A percentile compares a stretch with the other conserved stretches of the same genome.
Evolutionary conservation across 768 basidiomycete genomes (phyloP).

Genomic region (Auricularia sp.): DNA sequence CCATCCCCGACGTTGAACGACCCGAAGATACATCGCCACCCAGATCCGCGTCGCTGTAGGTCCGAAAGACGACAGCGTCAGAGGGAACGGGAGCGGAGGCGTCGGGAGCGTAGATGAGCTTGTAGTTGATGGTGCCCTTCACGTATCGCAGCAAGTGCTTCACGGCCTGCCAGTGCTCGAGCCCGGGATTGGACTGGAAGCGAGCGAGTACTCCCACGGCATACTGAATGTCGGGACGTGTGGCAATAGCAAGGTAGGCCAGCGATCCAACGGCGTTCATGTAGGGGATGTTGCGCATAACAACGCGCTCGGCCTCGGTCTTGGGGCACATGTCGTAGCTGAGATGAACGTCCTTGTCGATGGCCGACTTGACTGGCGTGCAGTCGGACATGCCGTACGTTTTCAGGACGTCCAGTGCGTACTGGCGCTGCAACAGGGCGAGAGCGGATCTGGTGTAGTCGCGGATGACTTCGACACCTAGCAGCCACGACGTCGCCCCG

Average conservation of each 20-base stretch:
- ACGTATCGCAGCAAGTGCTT: not conserved
- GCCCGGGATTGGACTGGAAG: constrained; percentile 2
- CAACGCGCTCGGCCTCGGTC: not conserved
- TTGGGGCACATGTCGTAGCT: constrained; percentile 9
- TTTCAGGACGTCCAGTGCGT: constrained; percentile 7
- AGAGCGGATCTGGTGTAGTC: not conserved
- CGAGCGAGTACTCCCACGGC: constrained; percentile 16
- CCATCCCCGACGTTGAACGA: constrained; percentile 5
- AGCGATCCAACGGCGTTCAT: constrained; percentile 13
- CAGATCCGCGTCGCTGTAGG: constrained; percentile 1
- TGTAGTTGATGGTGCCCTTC: not conserved
- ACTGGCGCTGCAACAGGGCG: constrained; percentile 7
- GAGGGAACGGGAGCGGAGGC: not conserved
- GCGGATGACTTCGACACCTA: constrained; percentile 8
- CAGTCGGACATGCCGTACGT: constrained; percentile 6
- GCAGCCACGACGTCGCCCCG: constrained; percentile 1
- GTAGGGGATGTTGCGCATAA: constrained; percentile 19
- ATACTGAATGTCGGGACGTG: constrained; percentile 31
- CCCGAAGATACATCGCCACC: constrained; percentile 7
- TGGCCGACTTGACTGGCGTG: constrained; percentile 6
- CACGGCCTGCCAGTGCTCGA: not conserved
- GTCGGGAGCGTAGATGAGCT: not conserved
- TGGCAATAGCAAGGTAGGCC: constrained; percentile 21
- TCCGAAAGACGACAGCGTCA: constrained; percentile 7
- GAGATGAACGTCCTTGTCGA: constrained; percentile 4